These are phyloP conservation scores for Rhinocladiella similis DNA, from an alignment of 2,329 filamentous ascomycete genomes.

Conservation along the genomic window DNA sequence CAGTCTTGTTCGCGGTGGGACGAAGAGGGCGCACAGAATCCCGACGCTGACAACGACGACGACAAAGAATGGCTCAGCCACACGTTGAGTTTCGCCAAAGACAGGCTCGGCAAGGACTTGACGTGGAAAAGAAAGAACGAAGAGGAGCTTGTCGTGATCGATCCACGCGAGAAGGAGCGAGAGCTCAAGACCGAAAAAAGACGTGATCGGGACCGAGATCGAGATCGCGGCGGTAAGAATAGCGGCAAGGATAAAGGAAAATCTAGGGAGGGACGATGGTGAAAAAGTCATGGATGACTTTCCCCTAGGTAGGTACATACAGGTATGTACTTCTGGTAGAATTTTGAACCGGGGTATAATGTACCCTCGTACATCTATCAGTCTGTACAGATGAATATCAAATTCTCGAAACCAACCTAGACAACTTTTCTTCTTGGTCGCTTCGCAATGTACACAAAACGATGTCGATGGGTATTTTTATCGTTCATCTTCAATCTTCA, in stretches of 20 bases:
- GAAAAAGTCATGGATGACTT: conserved; percentile 5
- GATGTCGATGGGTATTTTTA: too few species aligned
- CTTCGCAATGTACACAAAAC: conserved; percentile 23
- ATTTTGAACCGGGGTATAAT: conserved; percentile 23
- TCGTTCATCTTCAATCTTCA: conserved; percentile 43
- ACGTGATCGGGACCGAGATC: conserved; percentile 37
- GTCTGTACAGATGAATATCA: too few species aligned
- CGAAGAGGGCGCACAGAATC: conserved; percentile 44
- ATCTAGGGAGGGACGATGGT: conserved; percentile 5
- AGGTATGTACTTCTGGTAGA: conserved; percentile 23
- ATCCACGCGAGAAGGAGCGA: conserved; percentile 71
- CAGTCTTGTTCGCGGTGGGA: conserved; percentile 90
- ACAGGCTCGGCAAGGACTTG: conserved; percentile 85
- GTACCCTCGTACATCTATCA: conserved; percentile 4
- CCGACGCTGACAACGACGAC: conserved; percentile 52
- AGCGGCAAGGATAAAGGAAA: conserved; percentile 32
- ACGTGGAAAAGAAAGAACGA: conserved; percentile 88
- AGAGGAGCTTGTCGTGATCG: conserved; percentile 89
- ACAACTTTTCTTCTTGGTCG: conserved; percentile 27
- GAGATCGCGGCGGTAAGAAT: conserved; percentile 35
- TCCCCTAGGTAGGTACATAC: neutral
- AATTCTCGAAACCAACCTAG: too few species aligned
- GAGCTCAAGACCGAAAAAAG: conserved; percentile 54
- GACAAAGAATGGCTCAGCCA: conserved; percentile 81
- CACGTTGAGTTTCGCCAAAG: conserved; percentile 80